Percentiles rank a stretch among this genome's conserved stretches.
These are phyloP conservation scores for Zygoascus hellenicus DNA, from an alignment of 1,139 yeast species.

Conservation along the genomic window DNA sequence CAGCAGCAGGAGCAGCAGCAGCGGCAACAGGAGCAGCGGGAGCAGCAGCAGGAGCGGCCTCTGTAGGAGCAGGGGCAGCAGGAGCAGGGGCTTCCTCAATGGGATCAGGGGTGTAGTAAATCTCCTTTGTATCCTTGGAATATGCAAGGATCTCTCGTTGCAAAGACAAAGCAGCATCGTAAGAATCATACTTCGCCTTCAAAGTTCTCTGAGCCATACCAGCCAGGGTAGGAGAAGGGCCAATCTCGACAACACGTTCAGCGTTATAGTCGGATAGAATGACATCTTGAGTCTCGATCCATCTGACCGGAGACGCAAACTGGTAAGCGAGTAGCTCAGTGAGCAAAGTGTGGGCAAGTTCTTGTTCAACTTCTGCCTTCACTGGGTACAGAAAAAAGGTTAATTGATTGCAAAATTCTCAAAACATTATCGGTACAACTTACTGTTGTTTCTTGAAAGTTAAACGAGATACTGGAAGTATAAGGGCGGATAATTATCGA, in stretches of 20 bases:
- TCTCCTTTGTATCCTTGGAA: constrained; percentile 92
- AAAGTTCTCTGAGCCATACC: constrained; percentile 98
- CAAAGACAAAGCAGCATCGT: constrained; percentile 93
- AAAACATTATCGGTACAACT: too few species aligned
- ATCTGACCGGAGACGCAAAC: constrained; percentile 98
- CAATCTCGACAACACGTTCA: constrained; percentile 95
- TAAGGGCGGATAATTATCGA: too few species aligned
- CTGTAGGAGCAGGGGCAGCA: constrained; percentile 18
- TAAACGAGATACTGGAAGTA: too few species aligned
- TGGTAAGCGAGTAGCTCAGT: constrained; percentile 97
- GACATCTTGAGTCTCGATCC: constrained; percentile 99
- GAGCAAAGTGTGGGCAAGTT: constrained; percentile 86
- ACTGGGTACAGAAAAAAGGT: constrained; percentile 38
- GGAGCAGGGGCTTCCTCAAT: constrained; percentile 48
- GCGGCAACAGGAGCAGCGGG: constrained; percentile 51
- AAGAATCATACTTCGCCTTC: constrained; percentile 93
- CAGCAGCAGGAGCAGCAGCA: constrained; percentile 52
- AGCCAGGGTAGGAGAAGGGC: constrained; percentile 97
- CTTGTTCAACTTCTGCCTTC: constrained; percentile 98
- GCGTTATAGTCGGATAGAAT: constrained; percentile 90
- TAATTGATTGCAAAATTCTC: too few species aligned
- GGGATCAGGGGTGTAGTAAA: constrained; percentile 91
- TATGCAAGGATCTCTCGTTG: constrained; percentile 96
- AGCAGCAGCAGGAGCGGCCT: constrained; percentile 35
- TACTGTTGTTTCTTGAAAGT: too few species aligned